These are phyloP conservation scores for Scortechinia acanthostroma DNA, from an alignment of 2,329 filamentous ascomycete genomes.

Conservation along the genomic window DNA sequence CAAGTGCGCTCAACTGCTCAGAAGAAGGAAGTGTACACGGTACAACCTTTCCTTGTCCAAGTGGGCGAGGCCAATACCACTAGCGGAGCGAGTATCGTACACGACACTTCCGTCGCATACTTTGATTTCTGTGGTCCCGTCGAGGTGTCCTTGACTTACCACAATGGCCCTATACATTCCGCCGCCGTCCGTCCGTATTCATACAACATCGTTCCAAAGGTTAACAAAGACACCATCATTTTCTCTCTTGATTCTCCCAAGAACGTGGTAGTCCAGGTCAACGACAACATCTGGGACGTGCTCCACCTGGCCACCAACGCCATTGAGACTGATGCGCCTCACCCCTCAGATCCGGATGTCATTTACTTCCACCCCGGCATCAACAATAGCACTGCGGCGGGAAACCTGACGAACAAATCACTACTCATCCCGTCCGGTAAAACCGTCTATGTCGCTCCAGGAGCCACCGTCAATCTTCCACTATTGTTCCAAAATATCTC, in stretches of 20 bases:
- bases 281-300: constrained; percentile 14
- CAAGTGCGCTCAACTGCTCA: too few relatives aligned
- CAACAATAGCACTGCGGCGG: constrained; percentile 7
- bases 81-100: too few relatives aligned
- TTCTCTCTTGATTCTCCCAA: constrained; percentile 7
- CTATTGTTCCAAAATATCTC: too few relatives aligned
- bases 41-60: too few relatives aligned
- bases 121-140: too few relatives aligned
- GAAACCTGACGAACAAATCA: constrained; percentile 3
- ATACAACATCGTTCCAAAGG: constrained; percentile 6
- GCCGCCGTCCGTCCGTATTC: constrained; percentile 8
- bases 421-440: constrained; percentile 6
- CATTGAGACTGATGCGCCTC: constrained; percentile 8
- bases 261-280: constrained; percentile 13
- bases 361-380: constrained; percentile 17
- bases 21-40: too few relatives aligned
- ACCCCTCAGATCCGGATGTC: constrained; percentile 7
- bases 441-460: too few relatives aligned
- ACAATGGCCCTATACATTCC: constrained; percentile 2
- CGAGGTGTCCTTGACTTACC: too few relatives aligned
- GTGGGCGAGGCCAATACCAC: too few relatives aligned
- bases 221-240: constrained; percentile 5
- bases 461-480: too few relatives aligned
- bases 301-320: constrained; percentile 14
- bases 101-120: too few relatives aligned